Conservation (phyloP, 176 grass and related monocot species). For the Eleusine coracana region DNA sequence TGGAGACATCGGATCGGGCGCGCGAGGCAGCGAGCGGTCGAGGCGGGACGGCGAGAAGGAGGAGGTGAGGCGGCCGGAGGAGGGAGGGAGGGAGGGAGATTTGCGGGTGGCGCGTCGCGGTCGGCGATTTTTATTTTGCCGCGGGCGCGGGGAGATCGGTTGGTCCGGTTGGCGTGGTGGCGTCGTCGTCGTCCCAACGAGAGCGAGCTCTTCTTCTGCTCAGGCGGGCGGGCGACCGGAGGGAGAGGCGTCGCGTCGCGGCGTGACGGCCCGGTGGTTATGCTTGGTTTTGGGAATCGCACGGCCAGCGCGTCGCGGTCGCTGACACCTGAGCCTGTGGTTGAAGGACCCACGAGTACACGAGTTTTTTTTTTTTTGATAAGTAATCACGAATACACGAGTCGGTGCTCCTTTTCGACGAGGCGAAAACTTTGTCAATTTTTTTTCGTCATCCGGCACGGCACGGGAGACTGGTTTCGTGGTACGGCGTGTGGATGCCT, state of each 20-base stretch:
- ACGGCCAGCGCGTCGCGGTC: constrained; percentile 7
- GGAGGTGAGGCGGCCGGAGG: neutral
- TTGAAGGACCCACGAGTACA: neutral
- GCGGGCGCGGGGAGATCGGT: constrained; percentile 30
- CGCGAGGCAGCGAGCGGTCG: neutral
- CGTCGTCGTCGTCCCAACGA: neutral
- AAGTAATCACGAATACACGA: too few species aligned
- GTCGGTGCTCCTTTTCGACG: neutral
- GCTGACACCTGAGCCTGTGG: constrained; percentile 13
- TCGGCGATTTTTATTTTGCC: constrained; percentile 38
- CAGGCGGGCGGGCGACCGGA: too few species aligned
- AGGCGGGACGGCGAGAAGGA: neutral
- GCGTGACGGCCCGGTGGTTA: constrained; percentile 7
- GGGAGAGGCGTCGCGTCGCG: constrained; percentile 25
- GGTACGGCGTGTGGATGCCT: neutral
- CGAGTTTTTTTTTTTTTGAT: too few species aligned
- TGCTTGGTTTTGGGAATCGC: neutral
- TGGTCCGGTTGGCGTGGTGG: neutral
- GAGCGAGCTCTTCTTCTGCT: neutral
- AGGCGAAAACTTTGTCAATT: neutral
- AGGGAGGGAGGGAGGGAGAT: constrained; percentile 16
- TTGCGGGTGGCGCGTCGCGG: constrained; percentile 37
- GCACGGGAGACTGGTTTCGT: neutral
- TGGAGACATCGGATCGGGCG: constrained; percentile 54
- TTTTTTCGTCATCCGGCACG: neutral